Percentiles rank a stretch among this genome's conserved stretches.
Conservation (phyloP, 139 green algal species). For the Ettlia oleoabundans region DNA sequence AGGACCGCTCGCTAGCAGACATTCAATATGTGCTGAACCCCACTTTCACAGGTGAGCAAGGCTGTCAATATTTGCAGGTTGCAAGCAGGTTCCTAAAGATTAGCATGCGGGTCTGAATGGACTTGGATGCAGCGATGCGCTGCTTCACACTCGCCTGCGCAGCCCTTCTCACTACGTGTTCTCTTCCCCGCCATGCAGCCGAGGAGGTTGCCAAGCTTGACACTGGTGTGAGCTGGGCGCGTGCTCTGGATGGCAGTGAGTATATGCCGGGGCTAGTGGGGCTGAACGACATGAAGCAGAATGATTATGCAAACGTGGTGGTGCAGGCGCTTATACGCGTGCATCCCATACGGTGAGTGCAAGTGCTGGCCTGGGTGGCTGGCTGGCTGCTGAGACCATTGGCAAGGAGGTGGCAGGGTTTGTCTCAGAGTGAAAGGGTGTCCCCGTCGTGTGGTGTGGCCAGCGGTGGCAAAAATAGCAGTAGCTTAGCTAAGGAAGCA, state of each 20-base stretch:
- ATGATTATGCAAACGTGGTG: slow-evolving; percentile 96
- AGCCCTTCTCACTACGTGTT: neutral
- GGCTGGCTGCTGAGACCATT: too few relatives aligned
- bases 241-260: slow-evolving; percentile 92
- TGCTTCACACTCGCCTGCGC: neutral
- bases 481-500: too few relatives aligned
- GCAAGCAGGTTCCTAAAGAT: neutral
- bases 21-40: slow-evolving; percentile 94
- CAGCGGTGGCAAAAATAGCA: too few relatives aligned
- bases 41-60: slow-evolving; percentile 54
- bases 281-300: slow-evolving; percentile 95
- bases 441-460: too few relatives aligned
- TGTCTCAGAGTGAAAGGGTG: too few relatives aligned
- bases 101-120: too few relatives aligned
- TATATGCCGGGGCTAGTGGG: slow-evolving; percentile 97
- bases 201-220: slow-evolving; percentile 56
- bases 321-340: slow-evolving; percentile 70
- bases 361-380: neutral
- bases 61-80: too few relatives aligned
- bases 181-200: neutral
- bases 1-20: slow-evolving; percentile 91
- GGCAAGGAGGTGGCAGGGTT: too few relatives aligned
- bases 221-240: slow-evolving; percentile 76
- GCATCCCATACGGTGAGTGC: slow-evolving; percentile 58
- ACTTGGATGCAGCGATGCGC: too few relatives aligned